Conservation (phyloP, 2,329 filamentous ascomycete genomes). For the Colletotrichum lentis region DNA sequence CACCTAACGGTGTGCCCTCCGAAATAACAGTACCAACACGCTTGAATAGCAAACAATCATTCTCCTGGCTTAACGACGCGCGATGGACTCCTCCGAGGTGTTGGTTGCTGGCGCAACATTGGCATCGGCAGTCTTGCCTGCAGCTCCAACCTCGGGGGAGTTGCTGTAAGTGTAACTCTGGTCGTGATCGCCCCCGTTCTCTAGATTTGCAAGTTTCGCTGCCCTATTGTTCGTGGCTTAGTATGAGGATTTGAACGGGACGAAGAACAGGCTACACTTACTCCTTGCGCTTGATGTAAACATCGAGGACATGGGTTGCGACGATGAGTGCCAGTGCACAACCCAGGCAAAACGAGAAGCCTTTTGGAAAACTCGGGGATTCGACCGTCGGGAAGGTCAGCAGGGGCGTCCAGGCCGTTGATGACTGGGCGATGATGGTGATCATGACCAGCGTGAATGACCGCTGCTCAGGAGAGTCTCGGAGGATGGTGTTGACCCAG, state of each 20-base stretch:
- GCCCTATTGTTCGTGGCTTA: neutral
- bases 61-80: neutral
- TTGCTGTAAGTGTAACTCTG: neutral
- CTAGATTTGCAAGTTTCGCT: constrained; percentile 10
- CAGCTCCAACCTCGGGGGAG: neutral
- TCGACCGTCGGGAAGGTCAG: constrained; percentile 59
- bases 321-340: constrained; percentile 33
- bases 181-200: neutral
- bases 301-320: constrained; percentile 31
- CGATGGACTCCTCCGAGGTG: constrained; percentile 6
- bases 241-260: neutral
- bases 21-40: neutral
- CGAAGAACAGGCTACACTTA: neutral
- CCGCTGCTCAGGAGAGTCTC: constrained; percentile 31
- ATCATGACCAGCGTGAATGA: constrained; percentile 34
- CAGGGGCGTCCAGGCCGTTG: constrained; percentile 63
- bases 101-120: neutral
- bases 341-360: constrained; percentile 51
- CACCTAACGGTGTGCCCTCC: neutral
- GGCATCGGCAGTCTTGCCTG: neutral
- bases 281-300: constrained; percentile 38
- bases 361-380: constrained; percentile 53
- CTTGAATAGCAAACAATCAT: neutral
- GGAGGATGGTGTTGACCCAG: constrained; percentile 35
- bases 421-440: constrained; percentile 59